Conservation (phyloP, 768 basidiomycete genomes). For the Kwoniella mangroviensis region DNA sequence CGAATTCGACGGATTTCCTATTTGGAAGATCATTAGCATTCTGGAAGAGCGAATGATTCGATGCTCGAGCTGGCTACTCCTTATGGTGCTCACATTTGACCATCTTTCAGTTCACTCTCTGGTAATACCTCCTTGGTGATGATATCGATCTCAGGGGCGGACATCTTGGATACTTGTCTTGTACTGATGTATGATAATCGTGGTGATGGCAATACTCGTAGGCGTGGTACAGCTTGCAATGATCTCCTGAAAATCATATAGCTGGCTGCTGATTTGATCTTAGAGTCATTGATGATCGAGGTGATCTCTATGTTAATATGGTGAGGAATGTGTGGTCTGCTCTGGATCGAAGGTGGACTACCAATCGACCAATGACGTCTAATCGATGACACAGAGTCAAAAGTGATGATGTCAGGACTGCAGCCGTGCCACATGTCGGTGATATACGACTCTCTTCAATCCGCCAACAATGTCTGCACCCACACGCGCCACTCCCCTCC, state of each 20-base stretch:
- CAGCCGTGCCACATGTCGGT: background rate
- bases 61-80: no score
- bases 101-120: conserved; percentile 67
- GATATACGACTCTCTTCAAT: background rate
- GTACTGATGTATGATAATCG: background rate
- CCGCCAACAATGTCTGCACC: background rate
- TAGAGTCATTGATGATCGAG: no score
- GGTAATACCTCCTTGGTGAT: conserved; percentile 63
- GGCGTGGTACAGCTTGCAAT: background rate
- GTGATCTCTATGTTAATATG: background rate
- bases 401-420: background rate
- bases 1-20: conserved; percentile 84
- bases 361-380: conserved; percentile 14
- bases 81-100: conserved; percentile 72
- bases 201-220: background rate
- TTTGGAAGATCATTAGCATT: background rate
- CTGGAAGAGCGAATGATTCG: background rate
- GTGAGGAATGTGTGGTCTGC: background rate
- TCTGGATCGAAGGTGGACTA: conserved; percentile 16
- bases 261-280: background rate
- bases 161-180: conserved; percentile 23
- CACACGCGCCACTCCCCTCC: no score
- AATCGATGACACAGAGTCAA: background rate
- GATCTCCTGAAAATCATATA: conserved; percentile 14
- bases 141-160: conserved; percentile 23